A percentile compares a stretch with the other conserved stretches of the same genome.
Evolutionary conservation across 768 basidiomycete genomes (phyloP).

Genomic region (Mycena vitilis): DNA sequence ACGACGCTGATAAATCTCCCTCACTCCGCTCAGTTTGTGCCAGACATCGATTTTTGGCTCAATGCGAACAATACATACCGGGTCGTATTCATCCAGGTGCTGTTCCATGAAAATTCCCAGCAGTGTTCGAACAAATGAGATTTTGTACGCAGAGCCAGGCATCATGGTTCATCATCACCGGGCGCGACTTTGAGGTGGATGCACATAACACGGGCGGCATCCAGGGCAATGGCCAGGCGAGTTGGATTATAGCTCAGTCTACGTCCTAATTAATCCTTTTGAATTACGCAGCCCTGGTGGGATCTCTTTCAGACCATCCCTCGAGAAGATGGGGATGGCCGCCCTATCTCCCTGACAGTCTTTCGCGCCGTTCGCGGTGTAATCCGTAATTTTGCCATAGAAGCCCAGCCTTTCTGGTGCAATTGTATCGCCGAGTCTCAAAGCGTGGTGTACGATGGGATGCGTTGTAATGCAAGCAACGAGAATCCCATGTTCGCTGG

Average conservation of each 20-base stretch:
- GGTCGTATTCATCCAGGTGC: slow-evolving; percentile 71
- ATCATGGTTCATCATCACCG: slow-evolving; percentile 73
- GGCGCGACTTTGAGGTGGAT: slow-evolving; percentile 65
- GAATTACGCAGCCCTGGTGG: slow-evolving; percentile 61
- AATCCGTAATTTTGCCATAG: slow-evolving; percentile 62
- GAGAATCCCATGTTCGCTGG: slow-evolving; percentile 60
- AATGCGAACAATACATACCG: slow-evolving; percentile 65
- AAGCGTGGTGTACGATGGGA: slow-evolving; percentile 65
- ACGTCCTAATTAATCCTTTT: background rate
- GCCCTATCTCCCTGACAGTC: slow-evolving; percentile 67
- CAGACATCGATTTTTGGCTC: slow-evolving; percentile 68
- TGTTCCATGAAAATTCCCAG: background rate
- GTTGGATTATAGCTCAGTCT: background rate
- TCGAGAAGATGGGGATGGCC: slow-evolving; percentile 65
- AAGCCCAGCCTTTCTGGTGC: slow-evolving; percentile 71
- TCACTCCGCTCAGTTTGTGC: slow-evolving; percentile 54
- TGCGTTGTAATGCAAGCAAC: slow-evolving; percentile 69
- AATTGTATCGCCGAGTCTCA: slow-evolving; percentile 64
- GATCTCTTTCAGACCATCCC: slow-evolving; percentile 60
- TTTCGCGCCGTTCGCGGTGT: slow-evolving; percentile 55
- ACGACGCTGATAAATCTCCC: background rate
- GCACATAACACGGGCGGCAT: slow-evolving; percentile 68
- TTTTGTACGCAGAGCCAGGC: slow-evolving; percentile 58
- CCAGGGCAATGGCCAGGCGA: slow-evolving; percentile 68
- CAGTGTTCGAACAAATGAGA: background rate